Conservation (phyloP, 768 basidiomycete genomes). For the Xerocomus brunneocitrinus region DNA sequence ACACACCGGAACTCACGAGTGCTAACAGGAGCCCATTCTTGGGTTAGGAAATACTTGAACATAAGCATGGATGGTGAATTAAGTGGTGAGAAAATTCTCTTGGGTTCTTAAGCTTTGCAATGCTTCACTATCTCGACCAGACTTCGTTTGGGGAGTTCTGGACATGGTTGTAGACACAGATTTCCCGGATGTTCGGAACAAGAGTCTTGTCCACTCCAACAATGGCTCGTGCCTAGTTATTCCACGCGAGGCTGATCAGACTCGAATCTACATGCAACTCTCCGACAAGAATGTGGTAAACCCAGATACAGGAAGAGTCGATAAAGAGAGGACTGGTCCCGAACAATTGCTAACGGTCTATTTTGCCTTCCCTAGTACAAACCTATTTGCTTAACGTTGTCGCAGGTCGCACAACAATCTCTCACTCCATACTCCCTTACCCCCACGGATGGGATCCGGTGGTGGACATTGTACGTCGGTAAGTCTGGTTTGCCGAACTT, state of each 20-base stretch:
- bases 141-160: conserved; percentile 42
- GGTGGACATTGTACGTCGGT: conserved; percentile 53
- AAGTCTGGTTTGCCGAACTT: conserved; percentile 5
- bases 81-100: conserved; percentile 28
- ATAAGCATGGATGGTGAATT: conserved; percentile 79
- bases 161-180: conserved; percentile 46
- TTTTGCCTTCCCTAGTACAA: background rate
- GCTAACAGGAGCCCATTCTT: conserved; percentile 67
- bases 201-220: conserved; percentile 46
- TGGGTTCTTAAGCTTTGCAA: background rate
- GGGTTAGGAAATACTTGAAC: conserved; percentile 65
- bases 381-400: background rate
- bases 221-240: conserved; percentile 49
- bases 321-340: conserved; percentile 36
- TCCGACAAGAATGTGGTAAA: conserved; percentile 36
- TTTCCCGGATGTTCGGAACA: conserved; percentile 52
- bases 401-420: conserved; percentile 37
- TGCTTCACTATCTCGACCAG: conserved; percentile 16
- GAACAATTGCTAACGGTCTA: conserved; percentile 38
- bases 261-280: conserved; percentile 52
- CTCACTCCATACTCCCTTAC: conserved; percentile 38
- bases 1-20: background rate
- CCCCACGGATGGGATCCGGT: conserved; percentile 33
- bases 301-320: conserved; percentile 37
- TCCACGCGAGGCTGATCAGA: conserved; percentile 44